phyloP scores from a whole-genome alignment of 1,284 basidiomycete species.

The Trametes versicolor region DNA sequence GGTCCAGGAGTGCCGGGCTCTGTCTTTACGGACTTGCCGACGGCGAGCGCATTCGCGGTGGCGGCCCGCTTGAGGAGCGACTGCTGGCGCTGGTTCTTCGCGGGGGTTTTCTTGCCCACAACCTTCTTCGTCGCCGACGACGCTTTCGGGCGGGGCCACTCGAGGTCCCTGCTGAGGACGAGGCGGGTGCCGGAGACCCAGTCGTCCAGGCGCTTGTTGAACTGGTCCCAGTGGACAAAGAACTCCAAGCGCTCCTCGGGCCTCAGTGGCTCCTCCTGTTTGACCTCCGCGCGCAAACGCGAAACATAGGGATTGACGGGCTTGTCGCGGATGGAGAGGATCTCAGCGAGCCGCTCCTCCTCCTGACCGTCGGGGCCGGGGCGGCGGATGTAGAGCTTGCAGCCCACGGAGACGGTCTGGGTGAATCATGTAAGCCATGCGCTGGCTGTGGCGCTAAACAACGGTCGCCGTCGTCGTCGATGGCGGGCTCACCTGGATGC shows the following conservation, averaged over 20 bases:
- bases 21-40: constrained; percentile 40
- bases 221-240: constrained; percentile 97
- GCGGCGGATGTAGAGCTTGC: constrained; percentile 91
- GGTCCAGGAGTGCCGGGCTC: constrained; percentile 36
- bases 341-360: constrained; percentile 93
- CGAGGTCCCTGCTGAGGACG: constrained; percentile 86
- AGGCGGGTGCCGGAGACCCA: constrained; percentile 95
- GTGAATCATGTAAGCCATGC: constrained; percentile 35
- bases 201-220: constrained; percentile 98
- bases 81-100: constrained; percentile 56
- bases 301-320: constrained; percentile 71
- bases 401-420: constrained; percentile 89
- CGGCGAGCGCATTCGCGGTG: constrained; percentile 43
- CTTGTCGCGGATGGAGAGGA: constrained; percentile 91
- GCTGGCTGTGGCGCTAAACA: constrained; percentile 34
- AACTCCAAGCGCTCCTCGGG: constrained; percentile 89
- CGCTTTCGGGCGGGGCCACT: constrained; percentile 94
- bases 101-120: constrained; percentile 63
- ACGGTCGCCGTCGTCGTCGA: constrained; percentile 39
- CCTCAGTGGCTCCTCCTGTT: constrained; percentile 56
- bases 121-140: constrained; percentile 63
- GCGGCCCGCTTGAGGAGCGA: constrained; percentile 49
- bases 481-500: constrained; percentile 66
- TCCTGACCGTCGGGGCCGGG: constrained; percentile 75
- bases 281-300: constrained; percentile 48